Evolutionary conservation across 225 moss, liverwort and hornwort species (phyloP), one percentile per base, ranked within the genome.

Genomic region (Climacium dendroides): DNA sequence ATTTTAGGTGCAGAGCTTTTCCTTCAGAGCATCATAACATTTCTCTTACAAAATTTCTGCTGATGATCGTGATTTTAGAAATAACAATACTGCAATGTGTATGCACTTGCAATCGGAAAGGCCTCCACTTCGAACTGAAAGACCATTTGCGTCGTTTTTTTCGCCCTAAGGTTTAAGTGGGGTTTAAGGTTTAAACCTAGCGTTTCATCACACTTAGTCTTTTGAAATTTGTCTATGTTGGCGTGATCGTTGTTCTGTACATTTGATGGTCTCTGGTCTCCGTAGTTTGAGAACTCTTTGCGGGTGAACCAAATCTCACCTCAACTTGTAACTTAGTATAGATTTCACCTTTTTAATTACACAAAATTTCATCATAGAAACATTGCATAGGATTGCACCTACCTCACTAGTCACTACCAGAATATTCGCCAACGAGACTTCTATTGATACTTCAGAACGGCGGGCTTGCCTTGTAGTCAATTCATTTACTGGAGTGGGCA

Each of bases 181-280:
- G 93, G 93, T 91, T 90, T 93, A 88, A 82, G 90, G 53, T 29
- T 63, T 43, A 61, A 80, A 87, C 43, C 39, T 63, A 63, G 58
- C 61, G 29, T 78, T 74, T 52, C 9, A 43, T 74, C 34, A 12
- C 18, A 35, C 16, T 18, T 39, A 28, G 39, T 55, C 25, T 25
- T 58, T 76, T 34, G 58, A 57, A 45, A 71, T 60, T 39, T n/a
- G 2, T 69, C 10, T 11, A 35, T 65, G 25, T 39, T 57, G 55
- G 25, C 20, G 30, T 57, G 71, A 43, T 84, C 34, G 64, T 71
- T 78, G 11, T 57, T 78, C 57, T 39, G 16, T 72, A 45, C 48
- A 23, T 61, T 70, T 48, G 62, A 66, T 52, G 5, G 8, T 47
- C 66, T 62, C 60, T 47, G 35, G 39, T 75, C 26, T 73, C 11